Percentiles rank a stretch among this genome's conserved stretches.
Evolutionary conservation across 148 eudicot species (phyloP).

Genomic region (Arctostaphylos glauca): DNA sequence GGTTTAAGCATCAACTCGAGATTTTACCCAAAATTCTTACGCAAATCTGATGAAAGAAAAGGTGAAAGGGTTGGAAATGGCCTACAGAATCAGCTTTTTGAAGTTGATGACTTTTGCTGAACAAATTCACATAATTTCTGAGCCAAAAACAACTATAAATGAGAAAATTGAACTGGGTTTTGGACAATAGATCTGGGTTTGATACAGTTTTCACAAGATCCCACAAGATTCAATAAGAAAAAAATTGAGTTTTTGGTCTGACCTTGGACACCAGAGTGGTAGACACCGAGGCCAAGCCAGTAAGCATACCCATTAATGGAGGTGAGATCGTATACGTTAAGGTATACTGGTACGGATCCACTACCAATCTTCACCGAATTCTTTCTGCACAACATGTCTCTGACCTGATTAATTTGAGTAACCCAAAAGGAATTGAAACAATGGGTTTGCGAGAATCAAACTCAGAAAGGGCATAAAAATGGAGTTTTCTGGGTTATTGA

Average conservation of each 20-base stretch:
- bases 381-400: slow-evolving; percentile 35
- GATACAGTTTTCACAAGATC: background rate
- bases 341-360: slow-evolving; percentile 38
- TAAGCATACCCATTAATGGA: slow-evolving; percentile 44
- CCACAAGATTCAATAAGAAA: background rate
- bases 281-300: slow-evolving; percentile 50
- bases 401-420: background rate
- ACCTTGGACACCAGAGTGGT: slow-evolving; percentile 53
- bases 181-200: slow-evolving; percentile 8
- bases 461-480: background rate
- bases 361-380: slow-evolving; percentile 17
- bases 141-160: background rate
- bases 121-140: background rate
- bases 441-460: background rate
- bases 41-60: background rate
- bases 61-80: background rate
- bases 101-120: background rate
- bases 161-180: background rate
- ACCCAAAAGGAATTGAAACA: background rate
- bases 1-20: background rate
- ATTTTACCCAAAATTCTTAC: background rate
- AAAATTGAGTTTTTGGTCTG: background rate
- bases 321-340: slow-evolving; percentile 46
- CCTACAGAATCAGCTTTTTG: background rate
- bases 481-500: background rate